Conservation (phyloP, 257 asterid species). For the Penstemon eatonii region DNA sequence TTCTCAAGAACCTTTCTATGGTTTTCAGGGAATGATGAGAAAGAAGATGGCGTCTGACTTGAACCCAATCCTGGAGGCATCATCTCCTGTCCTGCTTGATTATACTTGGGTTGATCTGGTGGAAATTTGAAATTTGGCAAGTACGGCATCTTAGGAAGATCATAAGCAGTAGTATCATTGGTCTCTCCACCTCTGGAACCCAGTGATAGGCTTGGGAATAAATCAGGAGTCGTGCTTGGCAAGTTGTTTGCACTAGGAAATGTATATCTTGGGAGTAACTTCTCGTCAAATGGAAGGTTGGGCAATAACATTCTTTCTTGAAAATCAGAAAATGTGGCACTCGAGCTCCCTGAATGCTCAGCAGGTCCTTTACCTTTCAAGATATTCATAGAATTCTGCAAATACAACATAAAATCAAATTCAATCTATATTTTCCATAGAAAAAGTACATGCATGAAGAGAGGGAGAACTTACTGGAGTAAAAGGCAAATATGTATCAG, state of each 20-base stretch:
- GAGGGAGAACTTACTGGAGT: constrained; percentile 49
- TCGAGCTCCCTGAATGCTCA: constrained; percentile 46
- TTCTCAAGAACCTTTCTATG: constrained; percentile 82
- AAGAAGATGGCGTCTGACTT: constrained; percentile 54
- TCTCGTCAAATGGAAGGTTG: constrained; percentile 71
- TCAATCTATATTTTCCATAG: constrained; percentile 7
- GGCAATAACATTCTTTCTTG: constrained; percentile 72
- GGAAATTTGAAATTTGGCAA: constrained; percentile 71
- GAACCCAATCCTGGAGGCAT: constrained; percentile 52
- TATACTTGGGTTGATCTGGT: constrained; percentile 51
- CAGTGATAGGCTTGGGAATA: constrained; percentile 71
- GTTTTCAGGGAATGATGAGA: constrained; percentile 76
- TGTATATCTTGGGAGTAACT: constrained; percentile 64
- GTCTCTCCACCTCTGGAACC: constrained; percentile 67
- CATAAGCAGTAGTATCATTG: constrained; percentile 36
- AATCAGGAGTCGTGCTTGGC: constrained; percentile 49
- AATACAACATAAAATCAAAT: constrained; percentile 22
- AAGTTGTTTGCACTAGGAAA: constrained; percentile 44
- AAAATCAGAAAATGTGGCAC: constrained; percentile 53
- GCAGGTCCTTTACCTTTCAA: constrained; percentile 63
- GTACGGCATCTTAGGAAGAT: constrained; percentile 58
- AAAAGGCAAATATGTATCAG: constrained; percentile 45
- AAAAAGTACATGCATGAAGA: constrained; percentile 19
- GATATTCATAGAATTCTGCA: constrained; percentile 55
- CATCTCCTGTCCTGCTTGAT: constrained; percentile 55